Percentiles rank a stretch among this genome's conserved stretches.
These are phyloP conservation scores for Globisporangium rhizosaccharum DNA, from an alignment of 352 stramenopile genomes.

Conservation along the genomic window DNA sequence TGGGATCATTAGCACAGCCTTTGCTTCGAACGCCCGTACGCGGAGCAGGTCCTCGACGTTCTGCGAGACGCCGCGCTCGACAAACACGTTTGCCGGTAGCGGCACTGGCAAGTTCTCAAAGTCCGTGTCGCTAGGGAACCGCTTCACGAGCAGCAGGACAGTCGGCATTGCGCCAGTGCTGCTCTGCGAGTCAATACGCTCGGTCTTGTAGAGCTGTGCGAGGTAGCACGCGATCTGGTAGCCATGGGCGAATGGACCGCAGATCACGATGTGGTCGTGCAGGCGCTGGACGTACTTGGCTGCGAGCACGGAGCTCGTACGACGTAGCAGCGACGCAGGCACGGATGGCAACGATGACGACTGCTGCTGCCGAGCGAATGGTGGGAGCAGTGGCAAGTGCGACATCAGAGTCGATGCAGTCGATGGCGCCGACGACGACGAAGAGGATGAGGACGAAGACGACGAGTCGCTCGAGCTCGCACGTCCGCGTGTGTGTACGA, in stretches of 20 bases:
- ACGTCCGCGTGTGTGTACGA: background rate
- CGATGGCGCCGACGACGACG: background rate
- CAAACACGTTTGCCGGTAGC: slow-evolving; percentile 38
- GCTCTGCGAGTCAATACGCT: slow-evolving; percentile 5
- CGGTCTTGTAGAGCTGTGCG: slow-evolving; percentile 30
- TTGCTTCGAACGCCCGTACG: slow-evolving; percentile 35
- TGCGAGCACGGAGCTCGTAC: slow-evolving; percentile 17
- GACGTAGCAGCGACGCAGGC: slow-evolving; percentile 3
- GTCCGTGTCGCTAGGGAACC: slow-evolving; percentile 23
- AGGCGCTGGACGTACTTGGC: slow-evolving; percentile 15
- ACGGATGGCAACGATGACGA: too few species aligned
- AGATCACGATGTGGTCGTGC: slow-evolving; percentile 39
- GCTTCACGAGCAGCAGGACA: slow-evolving; percentile 39
- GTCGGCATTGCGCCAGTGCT: slow-evolving; percentile 10
- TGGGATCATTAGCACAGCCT: slow-evolving; percentile 45
- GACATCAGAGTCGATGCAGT: background rate
- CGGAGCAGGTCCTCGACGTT: slow-evolving; percentile 50
- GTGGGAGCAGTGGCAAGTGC: slow-evolving; percentile 6
- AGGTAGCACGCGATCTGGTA: slow-evolving; percentile 38
- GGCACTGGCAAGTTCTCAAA: slow-evolving; percentile 20
- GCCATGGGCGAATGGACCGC: slow-evolving; percentile 30
- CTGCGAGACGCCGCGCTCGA: slow-evolving; percentile 37
- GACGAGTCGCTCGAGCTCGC: slow-evolving; percentile 8
- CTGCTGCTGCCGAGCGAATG: slow-evolving; percentile 4
- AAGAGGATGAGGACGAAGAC: slow-evolving; percentile 1